Evolutionary conservation across 768 basidiomycete species (phyloP).

Genomic region (Fomitopsis serialis): DNA sequence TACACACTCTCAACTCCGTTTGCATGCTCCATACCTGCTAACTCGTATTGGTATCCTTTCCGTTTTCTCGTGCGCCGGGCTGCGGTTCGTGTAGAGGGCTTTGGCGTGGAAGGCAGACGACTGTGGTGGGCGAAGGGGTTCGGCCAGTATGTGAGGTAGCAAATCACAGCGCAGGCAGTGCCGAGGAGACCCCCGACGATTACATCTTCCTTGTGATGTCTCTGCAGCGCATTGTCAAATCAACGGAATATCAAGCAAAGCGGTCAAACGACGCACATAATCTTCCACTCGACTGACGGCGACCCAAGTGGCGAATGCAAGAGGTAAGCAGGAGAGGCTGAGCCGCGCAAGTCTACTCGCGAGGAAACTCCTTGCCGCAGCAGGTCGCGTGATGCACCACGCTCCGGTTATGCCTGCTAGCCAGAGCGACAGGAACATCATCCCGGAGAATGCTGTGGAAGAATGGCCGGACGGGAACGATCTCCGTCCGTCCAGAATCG

Average conservation of each 20-base stretch:
- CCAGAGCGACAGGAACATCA: slow-evolving; percentile 58
- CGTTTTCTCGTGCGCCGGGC: slow-evolving; percentile 18
- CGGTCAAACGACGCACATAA: slow-evolving; percentile 40
- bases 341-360: slow-evolving; percentile 45
- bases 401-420: slow-evolving; percentile 61
- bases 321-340: slow-evolving; percentile 43
- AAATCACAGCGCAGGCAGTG: slow-evolving; percentile 39
- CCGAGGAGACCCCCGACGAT: slow-evolving; percentile 60
- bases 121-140: slow-evolving; percentile 42
- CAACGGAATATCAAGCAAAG: neutral
- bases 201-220: slow-evolving; percentile 67
- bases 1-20: slow-evolving; percentile 16
- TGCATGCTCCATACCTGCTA: slow-evolving; percentile 27
- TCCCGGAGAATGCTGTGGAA: slow-evolving; percentile 59
- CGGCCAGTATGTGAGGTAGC: slow-evolving; percentile 63
- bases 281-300: slow-evolving; percentile 60
- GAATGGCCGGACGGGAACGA: slow-evolving; percentile 73
- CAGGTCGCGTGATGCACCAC: slow-evolving; percentile 42
- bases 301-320: slow-evolving; percentile 55
- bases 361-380: slow-evolving; percentile 29
- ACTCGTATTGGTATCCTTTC: slow-evolving; percentile 43
- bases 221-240: slow-evolving; percentile 28
- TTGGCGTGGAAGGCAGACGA: slow-evolving; percentile 29
- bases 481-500: slow-evolving; percentile 44
- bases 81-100: slow-evolving; percentile 30